Evolutionary conservation across 139 green algal species (phyloP).

Genomic region (Micractinium conductrix): DNA sequence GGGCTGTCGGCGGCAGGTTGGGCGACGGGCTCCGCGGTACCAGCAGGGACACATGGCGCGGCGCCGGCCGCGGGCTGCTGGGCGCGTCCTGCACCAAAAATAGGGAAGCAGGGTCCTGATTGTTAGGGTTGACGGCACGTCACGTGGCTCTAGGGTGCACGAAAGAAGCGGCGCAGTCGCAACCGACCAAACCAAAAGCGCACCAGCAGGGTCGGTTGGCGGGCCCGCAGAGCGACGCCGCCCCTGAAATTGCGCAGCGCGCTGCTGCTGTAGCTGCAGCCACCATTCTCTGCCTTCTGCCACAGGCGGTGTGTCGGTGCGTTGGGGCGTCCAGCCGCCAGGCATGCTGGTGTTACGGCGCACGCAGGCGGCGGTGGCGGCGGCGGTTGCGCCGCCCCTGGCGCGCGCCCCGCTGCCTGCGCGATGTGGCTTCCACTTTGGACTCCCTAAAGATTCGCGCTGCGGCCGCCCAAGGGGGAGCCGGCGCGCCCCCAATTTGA

Average conservation of each 20-base stretch:
- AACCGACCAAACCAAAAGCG: not conserved
- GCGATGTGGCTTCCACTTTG: not conserved
- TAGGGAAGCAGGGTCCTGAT: not conserved
- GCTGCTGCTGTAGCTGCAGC: conserved; percentile 16
- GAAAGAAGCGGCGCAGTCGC: not conserved
- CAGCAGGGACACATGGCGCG: too few relatives aligned
- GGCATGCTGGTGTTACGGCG: too few relatives aligned
- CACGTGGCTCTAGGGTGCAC: not conserved
- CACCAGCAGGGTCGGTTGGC: not conserved
- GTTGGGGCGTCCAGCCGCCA: too few relatives aligned
- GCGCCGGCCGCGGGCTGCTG: too few relatives aligned
- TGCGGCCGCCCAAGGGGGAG: too few relatives aligned
- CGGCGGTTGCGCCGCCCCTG: not conserved
- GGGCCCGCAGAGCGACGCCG: not conserved
- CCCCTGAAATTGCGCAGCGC: not conserved
- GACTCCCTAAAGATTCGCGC: too few relatives aligned
- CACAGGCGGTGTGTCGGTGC: not conserved
- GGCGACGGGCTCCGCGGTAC: too few relatives aligned
- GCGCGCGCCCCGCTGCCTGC: not conserved
- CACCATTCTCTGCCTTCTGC: conserved; percentile 8
- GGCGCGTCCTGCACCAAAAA: too few relatives aligned
- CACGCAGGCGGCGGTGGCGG: not conserved
- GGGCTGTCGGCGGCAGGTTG: too few relatives aligned
- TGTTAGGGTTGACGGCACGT: not conserved
- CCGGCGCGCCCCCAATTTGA: too few relatives aligned